Evolutionary conservation across 495 filamentous ascomycete species (phyloP), one percentile per base, ranked within the genome.

Genomic region (Annulohypoxylon bovei): DNA sequence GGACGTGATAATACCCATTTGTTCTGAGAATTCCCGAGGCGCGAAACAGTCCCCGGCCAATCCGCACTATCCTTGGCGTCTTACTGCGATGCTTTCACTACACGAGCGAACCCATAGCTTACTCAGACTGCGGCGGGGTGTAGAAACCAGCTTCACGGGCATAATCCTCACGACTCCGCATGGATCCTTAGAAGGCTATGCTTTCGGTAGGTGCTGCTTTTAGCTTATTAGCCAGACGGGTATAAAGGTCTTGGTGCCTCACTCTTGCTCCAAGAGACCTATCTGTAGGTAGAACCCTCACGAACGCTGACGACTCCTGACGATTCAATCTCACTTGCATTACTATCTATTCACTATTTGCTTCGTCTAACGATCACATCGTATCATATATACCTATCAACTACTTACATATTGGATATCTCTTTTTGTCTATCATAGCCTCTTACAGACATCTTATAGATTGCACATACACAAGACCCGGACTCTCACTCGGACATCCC

Each of bases 81-180:
- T 72, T 72, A 72, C 69, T 72, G 69, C 52, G 64, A 72, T 67
- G 58, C 54, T 47, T 60, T 33, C 52, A 62, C 33, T 54, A 62
- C 37, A 60, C 54, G 37, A 67, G 59, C 44, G 54, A 67, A 35
- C 14, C 9, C 53, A 11, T 12, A 35, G 69, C 69, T 72, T 72
- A 72, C 69, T 72, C 58, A 55, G 64, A 68, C 46, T 64, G 46
- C 25, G 47, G 61, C 39, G 53, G 54, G 42, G 32, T 27, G 62
- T 55, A 60, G 53, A 25, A 52, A 42, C 23, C 32, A 22, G 3
- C 53, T 37, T 35, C 23, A 54, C 37, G 44, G 49, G 27, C 62
- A 65, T 59, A 59, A 47, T 44, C 56, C 56, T 67, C 23, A 50
- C 33, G 14, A 35, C 46, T 64, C 52, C 56, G 52, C 68, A 56